Percentiles rank a stretch among this genome's conserved stretches.
These are phyloP conservation scores for Neofusicoccum laricinum DNA, from an alignment of 2,329 filamentous ascomycete species.

Conservation along the genomic window DNA sequence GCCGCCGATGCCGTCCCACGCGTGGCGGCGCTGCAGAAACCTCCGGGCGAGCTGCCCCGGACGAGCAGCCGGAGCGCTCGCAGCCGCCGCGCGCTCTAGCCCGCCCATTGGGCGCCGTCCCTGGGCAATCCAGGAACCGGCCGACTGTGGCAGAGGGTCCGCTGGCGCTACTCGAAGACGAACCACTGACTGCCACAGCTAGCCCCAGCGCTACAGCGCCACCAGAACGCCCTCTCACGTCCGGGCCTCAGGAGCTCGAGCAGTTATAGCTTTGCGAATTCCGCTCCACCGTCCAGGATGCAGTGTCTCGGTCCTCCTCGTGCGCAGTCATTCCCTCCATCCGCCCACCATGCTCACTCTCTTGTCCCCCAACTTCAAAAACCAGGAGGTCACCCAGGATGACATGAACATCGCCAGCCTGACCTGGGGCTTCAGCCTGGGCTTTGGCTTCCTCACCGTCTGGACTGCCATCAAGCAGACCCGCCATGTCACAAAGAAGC, in stretches of 20 bases:
- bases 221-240: background rate
- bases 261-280: too few species aligned
- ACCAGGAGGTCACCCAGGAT: background rate
- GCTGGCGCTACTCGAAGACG: background rate
- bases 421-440: constrained; percentile 37
- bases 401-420: constrained; percentile 1
- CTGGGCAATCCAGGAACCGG: background rate
- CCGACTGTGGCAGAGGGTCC: background rate
- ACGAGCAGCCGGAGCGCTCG: too few species aligned
- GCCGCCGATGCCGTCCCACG: too few species aligned
- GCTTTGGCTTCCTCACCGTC: constrained; percentile 41
- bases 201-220: background rate
- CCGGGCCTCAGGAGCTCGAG: background rate
- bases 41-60: too few species aligned
- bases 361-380: background rate
- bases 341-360: background rate
- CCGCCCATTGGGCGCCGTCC: background rate
- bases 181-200: background rate
- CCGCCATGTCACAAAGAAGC: constrained; percentile 26
- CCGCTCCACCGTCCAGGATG: too few species aligned
- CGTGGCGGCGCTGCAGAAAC: background rate
- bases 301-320: too few species aligned
- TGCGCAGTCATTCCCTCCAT: background rate
- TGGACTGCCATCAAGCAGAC: constrained; percentile 34
- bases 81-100: background rate